These are phyloP conservation scores for Fusarium nanum DNA, from an alignment of 2,329 filamentous ascomycete genomes.

Conservation along the genomic window DNA sequence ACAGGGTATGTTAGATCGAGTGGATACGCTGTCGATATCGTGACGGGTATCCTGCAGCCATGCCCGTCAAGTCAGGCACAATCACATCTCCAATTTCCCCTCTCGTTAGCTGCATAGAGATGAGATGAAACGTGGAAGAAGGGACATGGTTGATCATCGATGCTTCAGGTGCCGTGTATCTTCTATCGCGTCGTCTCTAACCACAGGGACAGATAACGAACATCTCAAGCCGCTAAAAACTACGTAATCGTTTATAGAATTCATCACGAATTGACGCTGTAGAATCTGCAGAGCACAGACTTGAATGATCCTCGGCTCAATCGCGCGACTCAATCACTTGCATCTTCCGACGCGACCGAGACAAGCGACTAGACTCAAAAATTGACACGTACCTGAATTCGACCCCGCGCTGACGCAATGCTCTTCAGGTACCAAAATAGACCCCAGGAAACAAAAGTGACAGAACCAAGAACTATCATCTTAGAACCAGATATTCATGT, in stretches of 20 bases:
- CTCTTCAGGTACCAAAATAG: conserved; percentile 4
- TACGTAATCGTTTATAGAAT: neutral
- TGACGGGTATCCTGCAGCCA: neutral
- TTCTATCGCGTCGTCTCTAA: neutral
- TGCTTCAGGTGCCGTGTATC: neutral
- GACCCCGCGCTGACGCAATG: conserved; percentile 9
- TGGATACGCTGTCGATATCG: neutral
- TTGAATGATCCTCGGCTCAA: neutral
- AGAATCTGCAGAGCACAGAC: neutral
- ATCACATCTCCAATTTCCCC: neutral
- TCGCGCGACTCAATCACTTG: neutral
- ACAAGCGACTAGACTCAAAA: neutral
- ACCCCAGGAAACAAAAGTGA: neutral
- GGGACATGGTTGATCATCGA: neutral
- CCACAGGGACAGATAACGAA: accelerated
- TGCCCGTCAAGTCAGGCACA: neutral
- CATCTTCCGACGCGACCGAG: neutral
- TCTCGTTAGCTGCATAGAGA: neutral
- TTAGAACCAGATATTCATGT: neutral
- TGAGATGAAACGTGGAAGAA: neutral
- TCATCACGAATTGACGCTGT: accelerated
- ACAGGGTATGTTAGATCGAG: neutral
- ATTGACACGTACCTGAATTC: neutral
- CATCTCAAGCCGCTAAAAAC: accelerated
- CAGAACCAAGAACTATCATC: neutral